These are phyloP conservation scores for Exophiala sp. DNA, from an alignment of 2,329 filamentous ascomycete species.

Conservation along the genomic window DNA sequence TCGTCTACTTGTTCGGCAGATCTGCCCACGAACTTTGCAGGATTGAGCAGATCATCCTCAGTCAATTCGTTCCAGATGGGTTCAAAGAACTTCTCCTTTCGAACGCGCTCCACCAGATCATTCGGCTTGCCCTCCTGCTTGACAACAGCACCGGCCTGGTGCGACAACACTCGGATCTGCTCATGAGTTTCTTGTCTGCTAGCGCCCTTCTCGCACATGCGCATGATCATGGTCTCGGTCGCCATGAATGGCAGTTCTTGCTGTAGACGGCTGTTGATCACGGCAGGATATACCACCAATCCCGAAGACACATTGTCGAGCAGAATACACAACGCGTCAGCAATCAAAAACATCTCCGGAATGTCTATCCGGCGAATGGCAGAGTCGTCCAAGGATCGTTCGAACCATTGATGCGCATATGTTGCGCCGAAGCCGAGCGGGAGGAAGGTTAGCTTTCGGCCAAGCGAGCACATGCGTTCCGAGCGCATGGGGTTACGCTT, in stretches of 20 bases:
- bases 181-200: constrained; percentile 80
- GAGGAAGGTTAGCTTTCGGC: constrained; percentile 51
- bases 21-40: constrained; percentile 55
- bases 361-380: constrained; percentile 49
- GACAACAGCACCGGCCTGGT: constrained; percentile 65
- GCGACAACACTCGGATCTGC: constrained; percentile 73
- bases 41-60: constrained; percentile 58
- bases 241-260: constrained; percentile 84
- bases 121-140: constrained; percentile 70
- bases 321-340: constrained; percentile 62
- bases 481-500: constrained; percentile 56
- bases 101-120: constrained; percentile 74
- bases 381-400: constrained; percentile 56
- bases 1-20: constrained; percentile 50
- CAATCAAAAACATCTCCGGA: constrained; percentile 61
- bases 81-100: constrained; percentile 64
- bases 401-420: constrained; percentile 67
- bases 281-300: constrained; percentile 70
- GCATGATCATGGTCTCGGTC: constrained; percentile 70
- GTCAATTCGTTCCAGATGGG: constrained; percentile 60
- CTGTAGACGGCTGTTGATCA: constrained; percentile 61
- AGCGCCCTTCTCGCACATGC: constrained; percentile 62
- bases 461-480: constrained; percentile 56
- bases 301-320: constrained; percentile 63
- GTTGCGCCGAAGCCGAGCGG: constrained; percentile 58